Base-by-base conservation (phyloP, 805 yeast species). In the Lipomyces orientalis region DNA sequence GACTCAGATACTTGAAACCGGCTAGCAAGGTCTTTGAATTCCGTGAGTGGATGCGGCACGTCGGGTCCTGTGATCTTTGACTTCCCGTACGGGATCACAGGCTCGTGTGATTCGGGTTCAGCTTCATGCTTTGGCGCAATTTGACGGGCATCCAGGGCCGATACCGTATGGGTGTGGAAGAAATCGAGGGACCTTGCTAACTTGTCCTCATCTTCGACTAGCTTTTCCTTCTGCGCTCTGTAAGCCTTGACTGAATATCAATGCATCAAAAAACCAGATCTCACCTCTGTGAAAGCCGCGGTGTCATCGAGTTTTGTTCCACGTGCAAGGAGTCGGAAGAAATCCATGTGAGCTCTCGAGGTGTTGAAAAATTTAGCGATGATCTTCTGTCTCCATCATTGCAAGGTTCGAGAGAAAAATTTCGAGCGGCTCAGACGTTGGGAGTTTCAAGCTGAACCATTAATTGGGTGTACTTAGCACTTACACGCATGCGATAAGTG, bases 21-120 rank as follows among this genome's bases (percentile, higher is more conserved):
- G 0, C 85, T 78, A 1, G 86, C 83, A 65, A 95, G 81, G 76
- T 94, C 97, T 71, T 89, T 89, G 77, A 95, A 95, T 1, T 97
- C 88, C 1, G 93, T 95, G 65, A 94, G 88, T 1, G 98, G 98
- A 39, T 91, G 80, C n/a, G 98, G 97, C 14, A 90, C 78, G 78
- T 94, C 98, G 55, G 85, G 85, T 54, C 98, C 98, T 0, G 90
- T 82, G 37, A 93, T 88, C 68, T 92, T 93, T 0, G 84, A 76
- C 73, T 86, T 86, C 71, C 98, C 85, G 64, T 89, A 56, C 12
- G 66, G 62, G 22, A 55, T 39, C 81, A 22, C 76, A 79, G 1
- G 73, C 75, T 0, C 97, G 97, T 56, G 91, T 90, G 60, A 84
- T 85, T 16, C 79, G 82, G 29, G 80, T 83, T 0, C 82, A 73